These are phyloP conservation scores for Sphaerulina vaccinii DNA, from an alignment of 2,329 filamentous ascomycete genomes.

Conservation along the genomic window DNA sequence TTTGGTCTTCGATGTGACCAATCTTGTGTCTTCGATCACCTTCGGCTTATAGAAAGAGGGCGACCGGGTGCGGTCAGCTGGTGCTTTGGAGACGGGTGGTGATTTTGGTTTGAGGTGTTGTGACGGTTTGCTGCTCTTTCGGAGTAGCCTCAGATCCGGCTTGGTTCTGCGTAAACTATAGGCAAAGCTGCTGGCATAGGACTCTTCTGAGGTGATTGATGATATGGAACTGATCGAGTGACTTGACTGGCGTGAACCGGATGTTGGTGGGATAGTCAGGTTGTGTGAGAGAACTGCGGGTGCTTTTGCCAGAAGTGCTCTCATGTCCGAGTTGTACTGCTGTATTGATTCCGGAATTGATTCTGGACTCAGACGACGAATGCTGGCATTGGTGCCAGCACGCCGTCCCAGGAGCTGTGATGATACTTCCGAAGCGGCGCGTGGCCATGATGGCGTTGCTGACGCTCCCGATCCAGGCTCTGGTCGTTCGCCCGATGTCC, in stretches of 20 bases:
- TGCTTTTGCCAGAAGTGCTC: not conserved
- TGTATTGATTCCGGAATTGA: constrained; percentile 12
- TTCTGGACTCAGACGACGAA: constrained; percentile 21
- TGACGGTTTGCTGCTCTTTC: constrained; percentile 32
- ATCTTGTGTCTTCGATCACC: constrained; percentile 32
- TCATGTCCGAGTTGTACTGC: constrained; percentile 17
- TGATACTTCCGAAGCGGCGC: constrained; percentile 34
- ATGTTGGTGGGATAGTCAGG: constrained; percentile 10
- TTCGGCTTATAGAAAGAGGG: constrained; percentile 32
- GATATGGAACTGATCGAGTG: constrained; percentile 14
- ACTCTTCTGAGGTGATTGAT: constrained; percentile 21
- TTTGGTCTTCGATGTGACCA: constrained; percentile 17
- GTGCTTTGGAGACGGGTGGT: constrained; percentile 1
- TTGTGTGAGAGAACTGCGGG: not conserved
- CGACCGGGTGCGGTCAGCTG: constrained; percentile 15
- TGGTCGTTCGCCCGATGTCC: constrained; percentile 28
- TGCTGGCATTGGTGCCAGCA: constrained; percentile 35
- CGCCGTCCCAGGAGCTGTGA: constrained; percentile 37
- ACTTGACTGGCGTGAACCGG: constrained; percentile 15
- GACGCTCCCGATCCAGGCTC: constrained; percentile 32
- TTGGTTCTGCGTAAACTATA: constrained; percentile 25
- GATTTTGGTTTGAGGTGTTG: constrained; percentile 28
- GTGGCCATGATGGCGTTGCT: constrained; percentile 31
- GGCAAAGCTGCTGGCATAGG: constrained; percentile 33
- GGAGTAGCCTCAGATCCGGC: constrained; percentile 29